A percentile compares a stretch with the other conserved stretches of the same genome.
These are phyloP conservation scores for Curvularia eragrostidis DNA, from an alignment of 2,329 filamentous ascomycete genomes.

Conservation along the genomic window DNA sequence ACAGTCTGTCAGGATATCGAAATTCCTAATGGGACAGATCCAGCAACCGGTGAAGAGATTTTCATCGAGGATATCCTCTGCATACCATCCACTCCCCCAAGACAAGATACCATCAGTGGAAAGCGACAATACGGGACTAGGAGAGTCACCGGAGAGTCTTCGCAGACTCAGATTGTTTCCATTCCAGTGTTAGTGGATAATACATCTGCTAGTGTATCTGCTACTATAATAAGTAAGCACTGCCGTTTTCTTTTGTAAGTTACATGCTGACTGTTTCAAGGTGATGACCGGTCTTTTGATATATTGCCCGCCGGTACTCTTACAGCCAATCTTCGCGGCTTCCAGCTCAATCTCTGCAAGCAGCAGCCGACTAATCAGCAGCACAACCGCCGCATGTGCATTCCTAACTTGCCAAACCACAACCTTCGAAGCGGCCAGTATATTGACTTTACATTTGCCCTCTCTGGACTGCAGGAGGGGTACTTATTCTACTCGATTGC, in stretches of 20 bases:
- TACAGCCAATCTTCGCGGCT: slow-evolving; percentile 1
- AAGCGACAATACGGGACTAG: neutral
- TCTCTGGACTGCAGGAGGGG: neutral
- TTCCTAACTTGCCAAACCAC: neutral
- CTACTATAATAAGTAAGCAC: neutral
- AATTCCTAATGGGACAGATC: neutral
- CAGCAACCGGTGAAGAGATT: neutral
- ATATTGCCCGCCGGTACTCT: neutral
- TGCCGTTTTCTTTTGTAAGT: neutral
- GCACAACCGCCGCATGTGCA: neutral
- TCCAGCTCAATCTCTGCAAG: neutral
- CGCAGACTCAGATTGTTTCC: neutral
- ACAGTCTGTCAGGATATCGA: neutral
- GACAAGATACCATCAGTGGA: neutral
- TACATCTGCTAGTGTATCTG: neutral
- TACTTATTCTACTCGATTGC: neutral
- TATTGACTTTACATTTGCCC: neutral
- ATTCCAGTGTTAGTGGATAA: neutral
- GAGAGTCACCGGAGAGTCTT: neutral
- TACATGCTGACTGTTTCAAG: neutral
- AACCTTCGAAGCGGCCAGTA: neutral
- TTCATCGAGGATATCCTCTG: neutral
- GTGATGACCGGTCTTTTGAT: neutral
- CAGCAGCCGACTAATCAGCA: neutral
- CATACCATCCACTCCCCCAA: neutral